Conservation (phyloP, 805 yeast species). For the Myxozyma kluyveri region DNA sequence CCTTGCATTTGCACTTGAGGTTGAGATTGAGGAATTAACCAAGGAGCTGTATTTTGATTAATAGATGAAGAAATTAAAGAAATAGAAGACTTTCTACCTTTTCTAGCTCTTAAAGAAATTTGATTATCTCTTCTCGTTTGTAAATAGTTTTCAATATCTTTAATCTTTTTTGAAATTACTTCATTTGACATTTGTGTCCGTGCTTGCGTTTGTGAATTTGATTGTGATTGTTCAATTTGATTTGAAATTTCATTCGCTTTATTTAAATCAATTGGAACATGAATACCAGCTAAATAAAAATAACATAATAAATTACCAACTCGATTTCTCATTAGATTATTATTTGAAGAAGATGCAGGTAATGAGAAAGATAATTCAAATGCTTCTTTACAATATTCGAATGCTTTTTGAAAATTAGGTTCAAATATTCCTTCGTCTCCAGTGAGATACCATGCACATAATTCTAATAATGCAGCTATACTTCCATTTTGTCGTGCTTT, state of each 20-base stretch:
- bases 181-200: background rate
- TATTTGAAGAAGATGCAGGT: too few species aligned
- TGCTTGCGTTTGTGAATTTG: background rate
- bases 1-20: too few species aligned
- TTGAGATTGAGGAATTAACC: too few species aligned
- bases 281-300: constrained; percentile 58
- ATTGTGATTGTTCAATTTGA: constrained; percentile 7
- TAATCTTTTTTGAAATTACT: background rate
- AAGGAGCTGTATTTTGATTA: too few species aligned
- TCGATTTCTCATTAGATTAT: too few species aligned
- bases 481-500: constrained; percentile 35
- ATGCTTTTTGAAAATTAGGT: constrained; percentile 63
- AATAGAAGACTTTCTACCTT: background rate
- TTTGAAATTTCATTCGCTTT: constrained; percentile 9
- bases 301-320: constrained; percentile 70
- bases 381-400: constrained; percentile 55
- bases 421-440: constrained; percentile 57
- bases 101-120: background rate
- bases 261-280: constrained; percentile 1
- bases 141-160: background rate
- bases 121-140: background rate
- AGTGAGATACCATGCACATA: constrained; percentile 62
- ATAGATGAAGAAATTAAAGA: too few species aligned
- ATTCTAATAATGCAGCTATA: constrained; percentile 39
- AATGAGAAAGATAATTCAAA: constrained; percentile 63